Conservation (phyloP, 805 yeast species). For the Hemisphaericaspora nanyangensis region DNA sequence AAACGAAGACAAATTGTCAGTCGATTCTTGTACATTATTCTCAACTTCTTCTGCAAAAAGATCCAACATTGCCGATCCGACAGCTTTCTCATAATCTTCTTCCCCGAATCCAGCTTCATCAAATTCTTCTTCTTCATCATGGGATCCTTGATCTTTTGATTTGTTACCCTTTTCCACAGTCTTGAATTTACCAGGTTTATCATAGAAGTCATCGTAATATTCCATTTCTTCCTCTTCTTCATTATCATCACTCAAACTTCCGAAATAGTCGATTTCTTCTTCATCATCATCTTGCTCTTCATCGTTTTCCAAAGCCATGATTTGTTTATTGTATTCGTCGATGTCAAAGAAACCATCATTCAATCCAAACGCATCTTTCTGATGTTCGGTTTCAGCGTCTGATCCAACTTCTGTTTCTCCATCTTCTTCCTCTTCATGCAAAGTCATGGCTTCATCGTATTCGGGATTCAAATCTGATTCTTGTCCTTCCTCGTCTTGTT, state of each 20-base stretch:
- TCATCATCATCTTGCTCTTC: constrained; percentile 28
- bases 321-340: constrained; percentile 76
- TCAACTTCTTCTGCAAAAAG: constrained; percentile 47
- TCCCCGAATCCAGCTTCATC: constrained; percentile 34
- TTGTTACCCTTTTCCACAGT: constrained; percentile 10
- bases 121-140: constrained; percentile 36
- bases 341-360: constrained; percentile 83
- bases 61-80: constrained; percentile 60
- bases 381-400: constrained; percentile 9
- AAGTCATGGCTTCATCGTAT: constrained; percentile 10
- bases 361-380: constrained; percentile 58
- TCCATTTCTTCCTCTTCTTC: constrained; percentile 55
- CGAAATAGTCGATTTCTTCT: constrained; percentile 37
- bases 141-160: constrained; percentile 10
- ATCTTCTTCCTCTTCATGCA: constrained; percentile 10
- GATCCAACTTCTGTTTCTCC: constrained; percentile 13
- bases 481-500: constrained; percentile 2
- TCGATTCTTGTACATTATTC: constrained; percentile 21
- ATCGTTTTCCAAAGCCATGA: constrained; percentile 50
- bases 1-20: constrained; percentile 57
- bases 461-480: constrained; percentile 2
- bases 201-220: constrained; percentile 67
- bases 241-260: constrained; percentile 30
- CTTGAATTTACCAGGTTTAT: constrained; percentile 31
- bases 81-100: constrained; percentile 58